Evolutionary conservation across 2,329 filamentous ascomycete species (phyloP), one percentile per base, ranked within the genome.

Genomic region (Aureobasidium mangrovei): DNA sequence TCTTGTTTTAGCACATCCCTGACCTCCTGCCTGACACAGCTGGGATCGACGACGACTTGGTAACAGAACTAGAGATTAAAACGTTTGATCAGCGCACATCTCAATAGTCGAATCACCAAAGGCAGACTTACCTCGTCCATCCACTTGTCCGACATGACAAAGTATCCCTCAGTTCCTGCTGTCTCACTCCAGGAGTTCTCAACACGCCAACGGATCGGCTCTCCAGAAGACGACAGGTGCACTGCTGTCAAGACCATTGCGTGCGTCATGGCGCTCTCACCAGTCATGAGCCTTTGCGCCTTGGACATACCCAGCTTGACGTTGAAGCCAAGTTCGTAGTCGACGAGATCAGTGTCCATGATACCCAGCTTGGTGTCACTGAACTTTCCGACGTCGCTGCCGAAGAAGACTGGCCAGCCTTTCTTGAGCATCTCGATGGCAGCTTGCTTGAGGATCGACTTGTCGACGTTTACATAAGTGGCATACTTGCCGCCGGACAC

Each of bases 181-280:
- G 65, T 72, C 39, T 81, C 76, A 9, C 86, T 87, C 89, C 89
- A 95, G 54, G 81, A 86, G 67, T 95, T 95, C 77, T 95, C 85
- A 5, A 95, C 88, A 53, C 88, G 76, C 90, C 90, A 95, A 42
- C 89, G 74, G 1, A 89, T 79, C 2, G 82, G 77, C 68, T 81
- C 79, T 1, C 81, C 83, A 56, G 80, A 71, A 29, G 78, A 74
- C 57, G 86, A 84, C 2, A 94, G 68, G 65, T 95, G 89, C 43
- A 95, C 90, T 0, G 82, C 90, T 2, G 88, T 95, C 58, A 95
- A 70, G 0, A 94, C 88, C 90, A 95, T 95, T 4, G 90, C 90
- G 64, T 95, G 90, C 1, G 89, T 95, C 89, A 95, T 94, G 48
- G 81, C 77, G 53, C 80, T 85, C 71, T 94, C 89, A 8, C 86